Evolutionary conservation across 164 flowering plant genomes (phyloP), one percentile per base, ranked within the genome.

Genomic region (Macadamia integrifolia): DNA sequence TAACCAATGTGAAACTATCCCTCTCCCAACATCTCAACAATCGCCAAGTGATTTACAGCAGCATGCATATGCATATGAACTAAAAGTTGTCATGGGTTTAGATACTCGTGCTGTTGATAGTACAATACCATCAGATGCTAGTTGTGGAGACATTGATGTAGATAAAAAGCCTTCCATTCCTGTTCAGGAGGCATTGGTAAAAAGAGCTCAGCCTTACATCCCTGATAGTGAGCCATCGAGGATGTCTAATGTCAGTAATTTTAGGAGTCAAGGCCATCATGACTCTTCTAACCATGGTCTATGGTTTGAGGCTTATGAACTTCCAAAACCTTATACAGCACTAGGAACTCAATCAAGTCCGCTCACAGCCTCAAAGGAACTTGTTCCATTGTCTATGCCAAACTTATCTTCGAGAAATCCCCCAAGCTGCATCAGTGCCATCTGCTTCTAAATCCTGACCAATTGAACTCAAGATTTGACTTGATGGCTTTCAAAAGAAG

Each of bases 11-110:
- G n/a, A n/a, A n/a, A n/a, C n/a, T n/a, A n/a, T n/a, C n/a, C n/a
- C n/a, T n/a, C n/a, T n/a, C n/a, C n/a, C n/a, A n/a, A n/a, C n/a
- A n/a, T n/a, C n/a, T n/a, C n/a, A n/a, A n/a, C n/a, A n/a, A n/a
- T n/a, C n/a, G n/a, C n/a, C n/a, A n/a, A n/a, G n/a, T n/a, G 98
- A 92, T 73, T 77, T 94, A 75, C 98, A 94, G 77, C 98, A 94
- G 81, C 97, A n/a, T n/a, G n/a, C n/a, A n/a, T n/a, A 97, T 75
- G 98, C 95, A 11, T 94, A 94, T 84, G 98, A 94, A 80, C 81
- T 94, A 70, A 93, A 92, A 77, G 88, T 93, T 58, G 71, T 90
- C 52, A 52, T 84, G 70, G 82, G 82, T 58, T 77, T 92, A 62
- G 92, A 92, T 84, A 76, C 85, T 71, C 79, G 65, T 65, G 82